A percentile compares a stretch with the other conserved stretches of the same genome.
Conservation (phyloP, 305 asterid genomes). For the Solanum hybrid region DNA sequence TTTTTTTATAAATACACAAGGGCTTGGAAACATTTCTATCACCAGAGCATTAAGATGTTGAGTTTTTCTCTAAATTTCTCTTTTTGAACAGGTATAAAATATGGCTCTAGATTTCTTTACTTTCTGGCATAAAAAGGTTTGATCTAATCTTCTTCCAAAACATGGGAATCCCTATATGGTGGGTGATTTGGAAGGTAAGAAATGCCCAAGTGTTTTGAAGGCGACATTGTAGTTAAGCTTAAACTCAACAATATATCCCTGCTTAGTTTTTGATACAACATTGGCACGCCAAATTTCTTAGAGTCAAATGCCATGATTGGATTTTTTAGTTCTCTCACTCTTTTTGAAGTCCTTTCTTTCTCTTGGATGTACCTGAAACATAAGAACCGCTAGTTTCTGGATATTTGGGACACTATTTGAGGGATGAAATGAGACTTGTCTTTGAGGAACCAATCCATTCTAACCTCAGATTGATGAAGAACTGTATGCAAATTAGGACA, state of each 20-base stretch:
- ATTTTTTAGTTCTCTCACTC: background rate
- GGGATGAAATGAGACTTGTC: background rate
- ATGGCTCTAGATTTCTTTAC: background rate
- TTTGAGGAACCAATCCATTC: background rate
- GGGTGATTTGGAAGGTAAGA: background rate
- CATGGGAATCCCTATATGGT: background rate
- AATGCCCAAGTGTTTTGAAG: background rate
- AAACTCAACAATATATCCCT: background rate
- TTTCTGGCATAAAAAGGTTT: background rate
- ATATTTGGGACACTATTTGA: background rate
- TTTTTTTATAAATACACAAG: background rate
- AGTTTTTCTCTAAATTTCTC: background rate
- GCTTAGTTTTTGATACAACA: background rate
- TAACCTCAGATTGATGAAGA: background rate
- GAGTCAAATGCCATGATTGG: background rate
- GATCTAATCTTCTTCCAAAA: background rate
- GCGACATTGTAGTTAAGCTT: background rate
- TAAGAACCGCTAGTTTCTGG: background rate
- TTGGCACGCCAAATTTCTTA: background rate
- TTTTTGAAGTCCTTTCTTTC: background rate
- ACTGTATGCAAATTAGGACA: background rate
- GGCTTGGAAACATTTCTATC: background rate
- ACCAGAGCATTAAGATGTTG: background rate
- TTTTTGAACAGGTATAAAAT: background rate
- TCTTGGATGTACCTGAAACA: background rate